Conservation (phyloP, 164 flowering plant species). For the Aristolochia contorta region DNA sequence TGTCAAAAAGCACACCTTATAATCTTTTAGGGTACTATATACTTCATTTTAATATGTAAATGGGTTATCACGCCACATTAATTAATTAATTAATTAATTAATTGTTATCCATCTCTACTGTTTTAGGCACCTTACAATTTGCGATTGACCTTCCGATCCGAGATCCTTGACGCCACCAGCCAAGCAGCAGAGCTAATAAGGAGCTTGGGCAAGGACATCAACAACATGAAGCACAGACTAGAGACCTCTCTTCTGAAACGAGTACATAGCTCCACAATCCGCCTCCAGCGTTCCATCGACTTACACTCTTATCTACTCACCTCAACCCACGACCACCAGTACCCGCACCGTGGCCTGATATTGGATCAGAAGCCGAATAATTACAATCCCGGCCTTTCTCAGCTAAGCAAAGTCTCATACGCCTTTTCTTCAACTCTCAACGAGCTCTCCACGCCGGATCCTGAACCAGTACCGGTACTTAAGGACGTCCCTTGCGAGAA, state of each 20-base stretch:
- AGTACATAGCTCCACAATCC: slow-evolving; percentile 48
- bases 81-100: no score
- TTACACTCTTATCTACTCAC: slow-evolving; percentile 58
- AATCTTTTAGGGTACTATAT: no score
- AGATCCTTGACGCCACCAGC: slow-evolving; percentile 47
- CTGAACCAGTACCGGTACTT: background rate
- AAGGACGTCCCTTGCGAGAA: background rate
- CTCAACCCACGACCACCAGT: slow-evolving; percentile 16
- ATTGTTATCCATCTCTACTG: slow-evolving; percentile 1
- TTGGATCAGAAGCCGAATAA: no score
- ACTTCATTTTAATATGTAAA: no score
- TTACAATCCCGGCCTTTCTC: slow-evolving; percentile 26
- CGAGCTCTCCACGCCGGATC: slow-evolving; percentile 13
- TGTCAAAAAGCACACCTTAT: no score
- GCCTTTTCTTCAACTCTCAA: slow-evolving; percentile 23
- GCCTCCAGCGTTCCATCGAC: slow-evolving; percentile 62
- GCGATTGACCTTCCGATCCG: slow-evolving; percentile 45
- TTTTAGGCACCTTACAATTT: slow-evolving; percentile 65
- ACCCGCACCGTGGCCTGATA: background rate
- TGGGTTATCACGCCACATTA: no score
- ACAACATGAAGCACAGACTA: slow-evolving; percentile 39
- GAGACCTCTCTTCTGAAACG: slow-evolving; percentile 30
- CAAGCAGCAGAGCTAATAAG: slow-evolving; percentile 65
- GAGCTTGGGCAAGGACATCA: slow-evolving; percentile 60
- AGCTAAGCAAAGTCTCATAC: slow-evolving; percentile 20